Evolutionary conservation across 179 eudicot genomes (phyloP), one percentile per base, ranked within the genome.

Genomic region (Silene coronaria): DNA sequence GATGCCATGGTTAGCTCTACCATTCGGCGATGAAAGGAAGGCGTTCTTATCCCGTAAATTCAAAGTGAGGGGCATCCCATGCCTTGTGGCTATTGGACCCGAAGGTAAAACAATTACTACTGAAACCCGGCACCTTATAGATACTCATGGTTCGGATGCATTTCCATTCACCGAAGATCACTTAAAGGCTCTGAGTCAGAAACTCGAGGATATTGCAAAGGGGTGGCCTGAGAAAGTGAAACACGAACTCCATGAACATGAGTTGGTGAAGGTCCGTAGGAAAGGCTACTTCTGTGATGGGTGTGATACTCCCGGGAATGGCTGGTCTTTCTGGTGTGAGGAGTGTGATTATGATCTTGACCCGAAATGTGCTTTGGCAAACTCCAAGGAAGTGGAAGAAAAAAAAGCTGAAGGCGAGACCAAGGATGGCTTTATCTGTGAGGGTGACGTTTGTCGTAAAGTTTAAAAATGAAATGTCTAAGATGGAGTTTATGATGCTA

Each of bases 1-100:
- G 42, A 93, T 91, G 97, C 98, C 98, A 13, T 91, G 98, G 98
- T 79, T 91, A 48, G 91, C 97, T 34, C 80, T 93, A 60, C 98
- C 97, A 24, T 86, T 87, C 66, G 90, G 85, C 0, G 98, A 93
- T 48, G 75, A 74, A 14, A 85, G 98, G 75, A 84, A 87, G 85
- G 22, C 80, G 13, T 67, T 73, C 67, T 70, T 93, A 57, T 66
- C 83, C 36, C 88, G 86, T 2, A 62, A 32, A 27, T 93, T 91
- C 80, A 86, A 89, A 83, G 91, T 93, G 57, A 72, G 62, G 38
- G 97, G 98, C 4, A 93, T 93, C 80, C 98, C 98, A 0, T 84
- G 70, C 76, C 82, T 91, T 32, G 93, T 88, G 7, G 91, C 97
- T 11, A 77, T 93, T 5, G 89, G 89, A 17, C 90, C 92, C 17